Percentiles rank a stretch among this genome's conserved stretches.
Conservation (phyloP, 495 filamentous ascomycete species). For the Oleoguttula mirabilis region DNA sequence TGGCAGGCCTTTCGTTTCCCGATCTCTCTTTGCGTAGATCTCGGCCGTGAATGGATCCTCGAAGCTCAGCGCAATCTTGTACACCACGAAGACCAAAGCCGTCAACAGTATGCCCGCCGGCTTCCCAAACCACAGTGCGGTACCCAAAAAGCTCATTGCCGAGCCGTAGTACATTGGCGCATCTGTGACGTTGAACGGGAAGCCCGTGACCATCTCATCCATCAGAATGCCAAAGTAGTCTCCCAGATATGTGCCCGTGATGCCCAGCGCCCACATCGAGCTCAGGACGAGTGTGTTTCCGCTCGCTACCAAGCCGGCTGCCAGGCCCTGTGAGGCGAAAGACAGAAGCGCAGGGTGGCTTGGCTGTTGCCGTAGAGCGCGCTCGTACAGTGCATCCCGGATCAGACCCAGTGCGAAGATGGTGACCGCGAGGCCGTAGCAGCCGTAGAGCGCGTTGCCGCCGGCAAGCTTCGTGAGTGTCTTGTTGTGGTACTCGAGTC, state of each 20-base stretch:
- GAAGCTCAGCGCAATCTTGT: conserved; percentile 71
- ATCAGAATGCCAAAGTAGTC: conserved; percentile 98
- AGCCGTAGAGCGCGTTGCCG: conserved; percentile 65
- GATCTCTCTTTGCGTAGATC: conserved; percentile 85
- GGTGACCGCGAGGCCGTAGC: conserved; percentile 75
- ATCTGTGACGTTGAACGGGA: conserved; percentile 86
- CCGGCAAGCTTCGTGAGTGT: conserved; percentile 76
- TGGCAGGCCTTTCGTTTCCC: too few relatives aligned
- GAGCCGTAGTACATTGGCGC: conserved; percentile 96
- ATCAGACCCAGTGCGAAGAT: conserved; percentile 89
- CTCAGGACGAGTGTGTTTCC: conserved; percentile 81
- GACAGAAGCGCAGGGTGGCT: conserved; percentile 49
- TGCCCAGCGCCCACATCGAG: conserved; percentile 82
- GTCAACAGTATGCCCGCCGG: conserved; percentile 78
- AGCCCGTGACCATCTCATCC: conserved; percentile 83
- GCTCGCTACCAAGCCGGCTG: conserved; percentile 52
- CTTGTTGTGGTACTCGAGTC: conserved; percentile 77
- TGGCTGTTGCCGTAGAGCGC: conserved; percentile 67
- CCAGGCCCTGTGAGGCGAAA: conserved; percentile 41
- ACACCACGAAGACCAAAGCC: conserved; percentile 59
- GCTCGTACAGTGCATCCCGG: conserved; percentile 65
- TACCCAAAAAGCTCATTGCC: conserved; percentile 81
- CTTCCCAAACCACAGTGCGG: conserved; percentile 77
- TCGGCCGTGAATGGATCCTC: conserved; percentile 95
- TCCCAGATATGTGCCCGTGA: conserved; percentile 93